These are phyloP conservation scores for Solidago caesia DNA, from an alignment of 129 eudicot species.

Conservation along the genomic window DNA sequence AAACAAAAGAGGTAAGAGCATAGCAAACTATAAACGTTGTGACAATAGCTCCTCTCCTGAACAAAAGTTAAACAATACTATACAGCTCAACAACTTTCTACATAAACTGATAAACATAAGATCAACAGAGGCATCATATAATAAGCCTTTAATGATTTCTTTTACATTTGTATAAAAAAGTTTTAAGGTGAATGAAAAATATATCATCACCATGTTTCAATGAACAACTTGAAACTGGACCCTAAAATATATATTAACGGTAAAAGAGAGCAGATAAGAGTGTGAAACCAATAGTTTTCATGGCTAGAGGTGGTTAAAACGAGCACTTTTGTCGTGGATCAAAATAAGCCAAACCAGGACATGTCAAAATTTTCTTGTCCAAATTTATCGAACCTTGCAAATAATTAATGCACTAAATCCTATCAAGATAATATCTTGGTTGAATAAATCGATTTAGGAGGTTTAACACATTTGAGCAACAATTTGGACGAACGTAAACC, in stretches of 20 bases:
- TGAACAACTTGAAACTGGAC: no score
- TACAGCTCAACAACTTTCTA: background rate
- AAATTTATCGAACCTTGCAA: background rate
- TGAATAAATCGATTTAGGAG: background rate
- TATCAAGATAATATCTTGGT: background rate
- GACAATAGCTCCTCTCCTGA: slow-evolving; percentile 78
- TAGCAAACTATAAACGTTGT: slow-evolving; percentile 77
- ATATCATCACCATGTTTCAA: background rate
- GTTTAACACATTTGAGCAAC: background rate
- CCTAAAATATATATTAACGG: no score
- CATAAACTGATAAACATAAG: background rate
- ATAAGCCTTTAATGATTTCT: background rate
- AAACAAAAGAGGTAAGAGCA: slow-evolving; percentile 73
- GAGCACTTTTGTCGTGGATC: no score
- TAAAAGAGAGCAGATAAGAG: no score
- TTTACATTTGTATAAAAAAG: background rate
- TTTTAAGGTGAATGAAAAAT: background rate
- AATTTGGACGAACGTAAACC: background rate
- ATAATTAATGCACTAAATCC: background rate
- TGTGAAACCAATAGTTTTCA: no score
- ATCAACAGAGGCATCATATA: background rate
- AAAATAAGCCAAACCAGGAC: no score
- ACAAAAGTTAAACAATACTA: slow-evolving; percentile 2
- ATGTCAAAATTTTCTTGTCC: background rate
- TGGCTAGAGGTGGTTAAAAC: no score